Conservation (phyloP, 192 early-diverging fungal species). For the Mortierella hygrophila region DNA sequence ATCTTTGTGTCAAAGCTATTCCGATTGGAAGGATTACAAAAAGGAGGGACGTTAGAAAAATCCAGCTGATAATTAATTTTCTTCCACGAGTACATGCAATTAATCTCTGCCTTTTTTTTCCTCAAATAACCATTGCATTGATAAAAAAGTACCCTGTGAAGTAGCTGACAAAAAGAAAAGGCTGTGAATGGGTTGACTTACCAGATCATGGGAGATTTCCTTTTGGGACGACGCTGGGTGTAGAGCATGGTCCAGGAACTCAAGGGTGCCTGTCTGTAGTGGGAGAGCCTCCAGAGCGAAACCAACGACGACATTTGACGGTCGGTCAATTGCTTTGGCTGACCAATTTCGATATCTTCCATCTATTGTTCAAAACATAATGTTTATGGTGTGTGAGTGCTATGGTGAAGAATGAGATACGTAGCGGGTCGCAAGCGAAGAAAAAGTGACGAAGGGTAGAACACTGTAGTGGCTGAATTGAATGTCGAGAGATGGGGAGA, state of each 20-base stretch:
- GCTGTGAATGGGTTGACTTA: background rate
- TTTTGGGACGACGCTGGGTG: conserved; percentile 29
- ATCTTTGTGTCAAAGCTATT: conserved; percentile 41
- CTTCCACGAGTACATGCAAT: background rate
- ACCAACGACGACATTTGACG: conserved; percentile 33
- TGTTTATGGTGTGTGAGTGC: background rate
- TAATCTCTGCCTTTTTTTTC: background rate
- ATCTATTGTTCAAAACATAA: conserved; percentile 5
- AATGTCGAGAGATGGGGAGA: background rate
- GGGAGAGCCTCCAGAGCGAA: conserved; percentile 37
- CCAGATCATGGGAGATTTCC: conserved; percentile 37
- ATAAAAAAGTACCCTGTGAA: background rate
- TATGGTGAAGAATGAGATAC: background rate
- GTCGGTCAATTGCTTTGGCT: conserved; percentile 30
- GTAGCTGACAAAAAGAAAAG: background rate
- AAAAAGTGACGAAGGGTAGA: background rate
- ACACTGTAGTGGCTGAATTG: background rate
- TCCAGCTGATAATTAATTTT: background rate
- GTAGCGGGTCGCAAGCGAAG: background rate
- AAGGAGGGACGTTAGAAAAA: background rate
- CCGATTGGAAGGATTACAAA: background rate
- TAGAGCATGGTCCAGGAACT: conserved; percentile 53
- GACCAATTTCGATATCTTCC: conserved; percentile 26
- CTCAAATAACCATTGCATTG: background rate
- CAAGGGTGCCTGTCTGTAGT: conserved; percentile 45